phyloP scores from a whole-genome alignment of 108 stramenopile species.

The Skeletonema grethae region DNA sequence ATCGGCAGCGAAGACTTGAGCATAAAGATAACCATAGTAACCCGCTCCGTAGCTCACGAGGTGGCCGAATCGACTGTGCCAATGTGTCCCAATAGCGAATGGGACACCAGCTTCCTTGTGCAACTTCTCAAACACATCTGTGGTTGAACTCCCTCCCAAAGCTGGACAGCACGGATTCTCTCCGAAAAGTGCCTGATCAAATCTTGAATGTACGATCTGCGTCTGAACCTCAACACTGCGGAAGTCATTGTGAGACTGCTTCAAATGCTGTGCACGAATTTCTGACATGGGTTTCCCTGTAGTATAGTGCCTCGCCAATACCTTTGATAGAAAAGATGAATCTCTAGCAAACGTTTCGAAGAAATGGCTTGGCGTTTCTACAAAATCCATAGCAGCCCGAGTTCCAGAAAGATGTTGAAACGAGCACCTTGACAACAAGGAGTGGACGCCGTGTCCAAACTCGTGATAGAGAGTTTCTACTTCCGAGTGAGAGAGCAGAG shows the following conservation, averaged over 20 bases:
- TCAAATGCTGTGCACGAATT: constrained; percentile 49
- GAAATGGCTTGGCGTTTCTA: constrained; percentile 87
- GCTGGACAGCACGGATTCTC: constrained; percentile 39
- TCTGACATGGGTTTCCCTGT: constrained; percentile 69
- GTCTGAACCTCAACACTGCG: constrained; percentile 75
- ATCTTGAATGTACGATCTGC: constrained; percentile 76
- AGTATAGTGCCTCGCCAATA: constrained; percentile 57
- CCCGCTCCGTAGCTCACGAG: constrained; percentile 87
- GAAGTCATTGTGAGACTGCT: constrained; percentile 66
- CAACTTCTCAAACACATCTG: constrained; percentile 62
- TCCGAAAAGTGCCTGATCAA: constrained; percentile 87
- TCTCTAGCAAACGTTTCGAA: constrained; percentile 85
- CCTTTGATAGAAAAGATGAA: constrained; percentile 52
- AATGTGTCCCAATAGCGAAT: constrained; percentile 76
- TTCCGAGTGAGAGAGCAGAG: constrained; percentile 83
- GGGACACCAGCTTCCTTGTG: constrained; percentile 65
- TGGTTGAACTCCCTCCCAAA: constrained; percentile 48
- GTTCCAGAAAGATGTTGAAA: constrained; percentile 98
- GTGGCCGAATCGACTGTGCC: constrained; percentile 85
- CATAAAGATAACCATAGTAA: constrained; percentile 88
- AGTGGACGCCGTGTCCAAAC: constrained; percentile 97
- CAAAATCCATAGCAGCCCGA: constrained; percentile 90
- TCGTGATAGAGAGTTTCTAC: constrained; percentile 98
- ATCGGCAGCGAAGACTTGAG: constrained; percentile 81
- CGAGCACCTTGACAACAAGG: constrained; percentile 87